Evolutionary conservation across 371 early-diverging fungal species (phyloP).

Genomic region (Mucor saturninus): DNA sequence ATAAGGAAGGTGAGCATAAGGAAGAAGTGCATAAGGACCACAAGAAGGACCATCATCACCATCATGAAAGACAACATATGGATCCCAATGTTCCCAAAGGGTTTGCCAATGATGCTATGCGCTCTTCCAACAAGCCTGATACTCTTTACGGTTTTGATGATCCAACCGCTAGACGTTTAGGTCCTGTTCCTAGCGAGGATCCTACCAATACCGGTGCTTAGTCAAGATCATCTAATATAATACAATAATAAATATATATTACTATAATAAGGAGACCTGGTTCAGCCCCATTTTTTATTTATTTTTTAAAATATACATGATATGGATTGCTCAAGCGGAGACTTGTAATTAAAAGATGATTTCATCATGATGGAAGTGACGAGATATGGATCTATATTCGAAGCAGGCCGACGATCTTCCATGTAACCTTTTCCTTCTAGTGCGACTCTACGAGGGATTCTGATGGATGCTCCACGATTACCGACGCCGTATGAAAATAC

Average conservation of each 20-base stretch:
- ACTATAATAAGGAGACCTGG: background rate
- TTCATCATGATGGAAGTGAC: constrained; percentile 52
- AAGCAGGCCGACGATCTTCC: constrained; percentile 59
- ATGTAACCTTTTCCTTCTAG: constrained; percentile 52
- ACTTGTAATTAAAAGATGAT: constrained; percentile 36
- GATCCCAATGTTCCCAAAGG: constrained; percentile 29
- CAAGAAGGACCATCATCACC: background rate
- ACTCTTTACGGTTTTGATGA: constrained; percentile 35
- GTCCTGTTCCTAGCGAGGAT: constrained; percentile 33
- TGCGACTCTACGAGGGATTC: constrained; percentile 54
- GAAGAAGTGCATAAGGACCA: constrained; percentile 1
- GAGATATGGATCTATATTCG: constrained; percentile 59
- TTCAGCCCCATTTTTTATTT: constrained; percentile 1
- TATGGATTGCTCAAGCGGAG: background rate
- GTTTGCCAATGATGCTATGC: constrained; percentile 37
- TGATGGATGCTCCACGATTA: constrained; percentile 58
- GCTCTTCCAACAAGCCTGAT: constrained; percentile 29
- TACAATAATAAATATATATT: background rate
- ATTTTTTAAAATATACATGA: background rate
- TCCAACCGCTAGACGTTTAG: constrained; percentile 35
- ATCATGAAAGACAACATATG: background rate
- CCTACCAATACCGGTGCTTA: constrained; percentile 43
- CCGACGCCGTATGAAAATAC: constrained; percentile 55
- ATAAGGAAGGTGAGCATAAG: constrained; percentile 1
- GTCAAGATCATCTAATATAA: background rate